phyloP scores from a whole-genome alignment of 306 rosid genomes.

The Pyrus betulifolia region DNA sequence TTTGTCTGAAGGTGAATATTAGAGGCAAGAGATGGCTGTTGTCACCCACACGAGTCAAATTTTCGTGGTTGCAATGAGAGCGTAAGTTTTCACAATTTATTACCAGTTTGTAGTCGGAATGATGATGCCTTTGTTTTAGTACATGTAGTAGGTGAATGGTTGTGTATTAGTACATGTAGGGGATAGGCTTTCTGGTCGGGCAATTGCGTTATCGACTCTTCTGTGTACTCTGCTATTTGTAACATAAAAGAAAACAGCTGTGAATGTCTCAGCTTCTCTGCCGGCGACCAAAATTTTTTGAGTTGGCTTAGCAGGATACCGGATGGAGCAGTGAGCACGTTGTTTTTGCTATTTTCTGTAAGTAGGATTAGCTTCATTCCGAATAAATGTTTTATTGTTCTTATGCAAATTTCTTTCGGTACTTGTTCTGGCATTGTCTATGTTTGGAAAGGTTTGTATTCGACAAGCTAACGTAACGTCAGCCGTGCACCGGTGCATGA shows the following conservation, averaged over 20 bases:
- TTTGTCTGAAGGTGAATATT: background rate
- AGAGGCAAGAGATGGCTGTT: constrained; percentile 7
- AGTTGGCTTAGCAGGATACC: too few relatives aligned
- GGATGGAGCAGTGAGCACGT: too few relatives aligned
- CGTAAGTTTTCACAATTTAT: constrained; percentile 39
- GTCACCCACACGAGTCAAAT: constrained; percentile 16
- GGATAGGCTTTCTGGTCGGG: constrained; percentile 32
- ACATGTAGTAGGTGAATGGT: constrained; percentile 27
- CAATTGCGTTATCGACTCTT: constrained; percentile 6
- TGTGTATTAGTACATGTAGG: constrained; percentile 20
- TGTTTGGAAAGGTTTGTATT: background rate
- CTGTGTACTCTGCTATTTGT: constrained; percentile 49
- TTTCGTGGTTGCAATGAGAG: constrained; percentile 22
- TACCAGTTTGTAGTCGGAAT: constrained; percentile 27
- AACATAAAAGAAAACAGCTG: constrained; percentile 33
- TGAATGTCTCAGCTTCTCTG: constrained; percentile 13
- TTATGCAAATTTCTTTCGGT: too few relatives aligned
- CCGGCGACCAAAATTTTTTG: background rate
- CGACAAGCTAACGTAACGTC: too few relatives aligned
- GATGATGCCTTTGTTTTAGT: constrained; percentile 30
- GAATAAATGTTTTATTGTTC: too few relatives aligned
- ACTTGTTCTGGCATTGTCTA: too few relatives aligned
- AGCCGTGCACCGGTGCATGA: too few relatives aligned
- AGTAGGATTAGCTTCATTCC: too few relatives aligned
- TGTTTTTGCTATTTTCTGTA: too few relatives aligned